Percentiles rank a stretch among this genome's conserved stretches.
These are phyloP conservation scores for Rhizophagus prolifer DNA, from an alignment of 192 early-diverging fungal species.

Conservation along the genomic window DNA sequence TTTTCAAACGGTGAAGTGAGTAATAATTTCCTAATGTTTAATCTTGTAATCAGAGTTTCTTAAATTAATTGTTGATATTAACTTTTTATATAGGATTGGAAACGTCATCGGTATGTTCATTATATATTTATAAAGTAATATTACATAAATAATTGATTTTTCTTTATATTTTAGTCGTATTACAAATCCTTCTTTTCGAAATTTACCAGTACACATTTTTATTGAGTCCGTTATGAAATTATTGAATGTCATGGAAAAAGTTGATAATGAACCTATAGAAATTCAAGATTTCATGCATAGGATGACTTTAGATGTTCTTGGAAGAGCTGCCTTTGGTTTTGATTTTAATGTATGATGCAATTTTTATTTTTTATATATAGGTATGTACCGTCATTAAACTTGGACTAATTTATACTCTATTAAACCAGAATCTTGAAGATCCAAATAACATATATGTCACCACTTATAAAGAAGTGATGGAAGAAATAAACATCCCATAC, in stretches of 20 bases:
- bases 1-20: neutral
- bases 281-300: neutral
- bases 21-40: neutral
- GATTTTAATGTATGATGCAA: neutral
- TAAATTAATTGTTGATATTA: neutral
- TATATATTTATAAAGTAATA: too few relatives aligned
- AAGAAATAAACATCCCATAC: too few relatives aligned
- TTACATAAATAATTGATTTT: neutral
- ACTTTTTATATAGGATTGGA: neutral
- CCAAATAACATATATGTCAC: too few relatives aligned
- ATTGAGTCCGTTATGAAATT: neutral
- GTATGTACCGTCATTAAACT: too few relatives aligned
- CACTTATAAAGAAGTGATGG: too few relatives aligned
- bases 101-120: neutral
- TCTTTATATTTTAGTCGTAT: neutral
- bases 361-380: neutral
- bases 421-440: too few relatives aligned
- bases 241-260: neutral
- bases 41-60: neutral
- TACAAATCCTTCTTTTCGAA: neutral
- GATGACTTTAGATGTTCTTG: conserved; percentile 8
- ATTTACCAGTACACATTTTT: neutral
- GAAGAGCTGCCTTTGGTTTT: conserved; percentile 2
- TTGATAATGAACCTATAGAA: neutral
- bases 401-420: too few relatives aligned